Evolutionary conservation across 139 green algal genomes (phyloP).

Genomic region (Chlorella sp.): DNA sequence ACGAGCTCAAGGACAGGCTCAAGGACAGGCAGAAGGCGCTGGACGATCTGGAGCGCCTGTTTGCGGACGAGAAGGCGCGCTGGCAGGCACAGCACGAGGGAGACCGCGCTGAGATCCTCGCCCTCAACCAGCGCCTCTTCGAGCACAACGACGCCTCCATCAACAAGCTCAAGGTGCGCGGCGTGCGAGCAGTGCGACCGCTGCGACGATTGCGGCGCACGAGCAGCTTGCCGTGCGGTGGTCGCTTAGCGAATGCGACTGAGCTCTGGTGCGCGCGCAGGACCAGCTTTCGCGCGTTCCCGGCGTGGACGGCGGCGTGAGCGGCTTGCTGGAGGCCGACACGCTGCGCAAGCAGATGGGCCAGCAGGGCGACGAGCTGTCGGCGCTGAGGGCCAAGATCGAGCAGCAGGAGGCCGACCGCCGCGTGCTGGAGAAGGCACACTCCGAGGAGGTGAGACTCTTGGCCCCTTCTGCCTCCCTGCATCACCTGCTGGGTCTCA

Average conservation of each 20-base stretch:
- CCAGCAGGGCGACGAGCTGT: slow-evolving; percentile 20
- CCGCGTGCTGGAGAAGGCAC: slow-evolving; percentile 22
- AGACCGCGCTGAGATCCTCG: slow-evolving; percentile 47
- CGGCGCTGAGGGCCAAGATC: slow-evolving; percentile 33
- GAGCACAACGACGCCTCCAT: slow-evolving; percentile 37
- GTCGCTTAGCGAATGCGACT: too few species aligned
- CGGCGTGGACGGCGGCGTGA: too few species aligned
- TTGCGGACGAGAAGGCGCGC: slow-evolving; percentile 10
- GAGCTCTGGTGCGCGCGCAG: too few species aligned
- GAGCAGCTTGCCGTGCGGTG: too few species aligned
- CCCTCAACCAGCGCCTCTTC: slow-evolving; percentile 51
- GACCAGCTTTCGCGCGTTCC: slow-evolving; percentile 16
- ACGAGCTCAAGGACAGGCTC: slow-evolving; percentile 45
- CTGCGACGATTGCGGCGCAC: too few species aligned
- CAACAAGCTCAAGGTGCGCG: slow-evolving; percentile 35
- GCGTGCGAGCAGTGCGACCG: too few species aligned
- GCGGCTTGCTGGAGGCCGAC: neutral
- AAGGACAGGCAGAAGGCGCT: slow-evolving; percentile 39
- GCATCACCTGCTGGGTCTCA: too few species aligned
- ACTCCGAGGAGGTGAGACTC: neutral
- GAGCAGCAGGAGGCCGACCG: slow-evolving; percentile 42
- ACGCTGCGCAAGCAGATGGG: neutral
- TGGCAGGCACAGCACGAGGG: slow-evolving; percentile 36
- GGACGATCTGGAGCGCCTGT: slow-evolving; percentile 12
- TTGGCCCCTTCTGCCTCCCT: too few species aligned